Conservation (phyloP, 2,329 filamentous ascomycete species). For the Colletotrichum theobromicola region DNA sequence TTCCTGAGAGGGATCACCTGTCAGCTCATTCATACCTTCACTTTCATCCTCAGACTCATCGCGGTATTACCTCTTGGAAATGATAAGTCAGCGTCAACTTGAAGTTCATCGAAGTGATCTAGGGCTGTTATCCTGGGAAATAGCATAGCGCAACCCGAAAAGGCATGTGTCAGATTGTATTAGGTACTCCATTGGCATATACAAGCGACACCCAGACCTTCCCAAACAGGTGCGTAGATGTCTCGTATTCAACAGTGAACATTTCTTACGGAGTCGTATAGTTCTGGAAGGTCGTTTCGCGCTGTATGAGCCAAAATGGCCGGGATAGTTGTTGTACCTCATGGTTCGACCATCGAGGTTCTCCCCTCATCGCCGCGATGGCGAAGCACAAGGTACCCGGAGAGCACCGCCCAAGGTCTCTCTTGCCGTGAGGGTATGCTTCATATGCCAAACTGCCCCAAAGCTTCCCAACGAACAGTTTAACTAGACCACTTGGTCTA, state of each 20-base stretch:
- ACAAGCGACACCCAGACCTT: neutral
- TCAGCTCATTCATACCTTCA: neutral
- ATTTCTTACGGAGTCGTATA: neutral
- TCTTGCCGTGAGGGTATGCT: neutral
- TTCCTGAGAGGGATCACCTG: neutral
- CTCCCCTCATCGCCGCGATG: neutral
- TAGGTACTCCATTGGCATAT: neutral
- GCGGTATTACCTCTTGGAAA: neutral
- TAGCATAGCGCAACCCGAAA: neutral
- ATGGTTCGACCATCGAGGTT: neutral
- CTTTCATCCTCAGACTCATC: neutral
- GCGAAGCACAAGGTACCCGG: neutral
- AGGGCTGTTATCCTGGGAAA: neutral
- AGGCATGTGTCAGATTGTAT: neutral
- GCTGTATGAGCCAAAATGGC: neutral
- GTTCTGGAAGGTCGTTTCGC: neutral
- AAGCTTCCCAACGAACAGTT: neutral
- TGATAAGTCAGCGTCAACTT: neutral
- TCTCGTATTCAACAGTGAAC: neutral
- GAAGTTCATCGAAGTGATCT: neutral
- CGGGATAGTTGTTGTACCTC: neutral
- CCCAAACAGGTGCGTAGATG: neutral
- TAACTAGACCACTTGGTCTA: neutral
- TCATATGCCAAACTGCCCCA: neutral
- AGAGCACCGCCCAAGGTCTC: neutral